phyloP scores from a whole-genome alignment of 192 early-diverging fungal species.

The Tieghemiomyces parasiticus region DNA sequence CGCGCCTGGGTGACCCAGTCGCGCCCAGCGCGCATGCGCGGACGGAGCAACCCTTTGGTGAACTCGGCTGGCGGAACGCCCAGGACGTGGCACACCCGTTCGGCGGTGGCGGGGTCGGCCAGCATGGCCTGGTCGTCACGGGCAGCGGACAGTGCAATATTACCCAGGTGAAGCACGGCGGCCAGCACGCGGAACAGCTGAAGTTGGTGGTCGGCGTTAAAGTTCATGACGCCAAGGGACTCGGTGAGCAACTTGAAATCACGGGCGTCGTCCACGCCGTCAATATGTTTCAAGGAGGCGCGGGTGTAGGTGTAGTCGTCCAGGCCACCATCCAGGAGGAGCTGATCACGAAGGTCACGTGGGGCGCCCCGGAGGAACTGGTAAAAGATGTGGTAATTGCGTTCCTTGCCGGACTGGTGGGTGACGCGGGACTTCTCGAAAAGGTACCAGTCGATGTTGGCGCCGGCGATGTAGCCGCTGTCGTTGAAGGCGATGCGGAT shows the following conservation, averaged over 20 bases:
- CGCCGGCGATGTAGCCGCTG: slow-evolving; percentile 75
- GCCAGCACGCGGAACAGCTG: slow-evolving; percentile 75
- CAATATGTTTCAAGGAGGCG: slow-evolving; percentile 71
- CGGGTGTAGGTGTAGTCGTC: slow-evolving; percentile 74
- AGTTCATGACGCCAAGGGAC: slow-evolving; percentile 71
- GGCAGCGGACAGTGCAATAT: slow-evolving; percentile 65
- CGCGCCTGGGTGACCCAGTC: slow-evolving; percentile 92
- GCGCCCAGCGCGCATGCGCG: slow-evolving; percentile 84
- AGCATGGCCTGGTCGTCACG: slow-evolving; percentile 81
- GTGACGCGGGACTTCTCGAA: slow-evolving; percentile 96
- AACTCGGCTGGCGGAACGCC: slow-evolving; percentile 82
- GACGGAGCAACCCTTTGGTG: slow-evolving; percentile 69
- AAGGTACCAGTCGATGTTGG: slow-evolving; percentile 94
- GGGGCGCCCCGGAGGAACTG: slow-evolving; percentile 85
- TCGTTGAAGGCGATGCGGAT: slow-evolving; percentile 94
- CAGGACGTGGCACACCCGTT: slow-evolving; percentile 88
- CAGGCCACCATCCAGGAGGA: slow-evolving; percentile 61
- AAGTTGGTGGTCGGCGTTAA: slow-evolving; percentile 55
- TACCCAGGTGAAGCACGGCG: slow-evolving; percentile 84
- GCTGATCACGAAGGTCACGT: slow-evolving; percentile 48
- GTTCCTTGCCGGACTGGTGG: slow-evolving; percentile 76
- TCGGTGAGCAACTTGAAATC: slow-evolving; percentile 64
- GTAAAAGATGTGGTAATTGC: slow-evolving; percentile 98
- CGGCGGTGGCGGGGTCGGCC: slow-evolving; percentile 50
- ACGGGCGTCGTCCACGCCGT: slow-evolving; percentile 78